phyloP scores from a whole-genome alignment of 2,329 filamentous ascomycete genomes.

The Aspergillus hortae region DNA sequence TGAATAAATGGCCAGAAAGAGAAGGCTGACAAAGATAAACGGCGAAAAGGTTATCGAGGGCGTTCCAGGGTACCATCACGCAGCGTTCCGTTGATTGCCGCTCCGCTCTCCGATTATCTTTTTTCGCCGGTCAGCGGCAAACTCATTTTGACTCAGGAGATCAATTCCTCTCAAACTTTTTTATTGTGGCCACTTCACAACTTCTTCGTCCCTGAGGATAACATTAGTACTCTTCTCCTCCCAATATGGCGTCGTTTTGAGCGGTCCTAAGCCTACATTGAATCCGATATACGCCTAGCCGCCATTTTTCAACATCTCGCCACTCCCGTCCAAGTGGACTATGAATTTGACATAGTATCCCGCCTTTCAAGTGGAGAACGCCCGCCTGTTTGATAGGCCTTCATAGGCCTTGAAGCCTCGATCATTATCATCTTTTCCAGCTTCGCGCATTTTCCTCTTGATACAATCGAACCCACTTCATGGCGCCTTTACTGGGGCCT shows the following conservation, averaged over 20 bases:
- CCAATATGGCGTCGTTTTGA: too few species aligned
- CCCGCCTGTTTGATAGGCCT: too few species aligned
- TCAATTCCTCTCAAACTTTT: too few species aligned
- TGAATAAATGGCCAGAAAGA: too few species aligned
- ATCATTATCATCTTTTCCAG: neutral
- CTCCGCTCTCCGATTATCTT: conserved; percentile 4
- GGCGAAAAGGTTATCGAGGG: too few species aligned
- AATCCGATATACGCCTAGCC: too few species aligned
- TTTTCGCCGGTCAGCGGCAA: neutral
- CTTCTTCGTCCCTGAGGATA: too few species aligned
- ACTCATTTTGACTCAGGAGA: neutral
- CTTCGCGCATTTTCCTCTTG: neutral
- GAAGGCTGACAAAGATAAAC: too few species aligned
- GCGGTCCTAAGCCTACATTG: too few species aligned
- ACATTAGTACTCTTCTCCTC: too few species aligned
- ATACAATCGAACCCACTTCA: neutral
- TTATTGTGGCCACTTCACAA: too few species aligned
- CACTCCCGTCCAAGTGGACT: neutral
- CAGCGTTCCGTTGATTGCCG: conserved; percentile 11
- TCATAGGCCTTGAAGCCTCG: neutral
- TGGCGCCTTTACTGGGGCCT: conserved; percentile 30
- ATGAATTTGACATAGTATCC: neutral
- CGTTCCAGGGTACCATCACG: neutral
- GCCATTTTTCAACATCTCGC: neutral
- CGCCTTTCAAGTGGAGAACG: too few species aligned